Base-by-base conservation (phyloP, 2,329 filamentous ascomycete genomes). In the Alternaria triticina region DNA sequence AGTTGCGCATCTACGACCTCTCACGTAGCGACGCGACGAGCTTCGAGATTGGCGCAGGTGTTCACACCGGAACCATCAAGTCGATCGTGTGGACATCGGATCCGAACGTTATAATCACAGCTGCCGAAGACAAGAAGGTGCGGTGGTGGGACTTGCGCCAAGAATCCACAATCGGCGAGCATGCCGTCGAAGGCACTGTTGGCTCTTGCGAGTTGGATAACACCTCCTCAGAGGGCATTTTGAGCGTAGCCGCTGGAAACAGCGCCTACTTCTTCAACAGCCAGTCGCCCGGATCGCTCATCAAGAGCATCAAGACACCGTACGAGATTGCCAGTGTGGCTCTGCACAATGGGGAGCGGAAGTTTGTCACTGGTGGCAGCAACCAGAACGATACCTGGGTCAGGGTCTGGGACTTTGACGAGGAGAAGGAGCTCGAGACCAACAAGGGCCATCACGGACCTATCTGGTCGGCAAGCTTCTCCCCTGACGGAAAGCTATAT, bases 371-470 rank as follows among this genome's bases (percentile, higher is more conserved):
- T 17, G 96, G 96, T 64, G 93, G 94, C 78, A 91, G 92, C 66
- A 91, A 90, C 43, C 77, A 80, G 70, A 80, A 79, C 57, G 95
- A 97, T 75, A 98, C 96, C 0, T 99, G 95, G 95, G 95, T 96
- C n/a, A 90, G 93, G 64, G 91, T 98, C 6, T 96, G 97, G 83
- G 89, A 94, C 74, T 95, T 94, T 81, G 93, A 97, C 62, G 90
- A 90, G 54, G 91, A 91, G 71, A 86, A 87, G 69, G 94, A 97
- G 79, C 83, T 97, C 46, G 96, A 98, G 78, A 91, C 95, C 12
- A 93, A 97, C 83, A 97, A 97, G 82, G 96, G 96, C 23, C 96
- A 99, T 72, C 96, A 99, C 75, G 96, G 96, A 2, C 95, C 95
- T 1, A 96, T 99, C 66, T 99, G 96, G 96, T 97, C 94, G 6